Percentiles rank a stretch among this genome's conserved stretches.
Evolutionary conservation across 169 alveolate genomes (phyloP).

Genomic region (Besnoitia besnoiti): DNA sequence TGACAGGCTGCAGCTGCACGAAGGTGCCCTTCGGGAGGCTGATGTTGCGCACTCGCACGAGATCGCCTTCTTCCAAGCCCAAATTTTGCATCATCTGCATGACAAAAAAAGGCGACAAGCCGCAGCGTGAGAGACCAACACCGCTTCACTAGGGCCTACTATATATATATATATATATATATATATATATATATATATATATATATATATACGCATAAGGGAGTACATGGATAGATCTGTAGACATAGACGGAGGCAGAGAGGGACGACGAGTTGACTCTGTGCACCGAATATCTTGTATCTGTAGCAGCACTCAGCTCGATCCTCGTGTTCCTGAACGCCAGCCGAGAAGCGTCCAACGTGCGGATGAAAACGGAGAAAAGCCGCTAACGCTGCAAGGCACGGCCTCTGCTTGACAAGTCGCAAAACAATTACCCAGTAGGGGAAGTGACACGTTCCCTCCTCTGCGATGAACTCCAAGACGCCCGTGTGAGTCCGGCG

Average conservation of each 20-base stretch:
- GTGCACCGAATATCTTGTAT: too few species aligned
- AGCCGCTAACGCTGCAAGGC: too few species aligned
- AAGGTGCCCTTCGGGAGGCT: slow-evolving; percentile 87
- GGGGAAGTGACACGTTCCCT: slow-evolving; percentile 90
- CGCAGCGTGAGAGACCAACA: not conserved
- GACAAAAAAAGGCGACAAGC: not conserved
- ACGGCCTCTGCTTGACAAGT: too few species aligned
- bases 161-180: too few species aligned
- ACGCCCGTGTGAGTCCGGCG: slow-evolving; percentile 90
- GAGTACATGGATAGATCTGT: too few species aligned
- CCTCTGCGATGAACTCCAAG: slow-evolving; percentile 91
- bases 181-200: not conserved
- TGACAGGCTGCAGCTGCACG: slow-evolving; percentile 89
- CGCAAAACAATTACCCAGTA: slow-evolving; percentile 82
- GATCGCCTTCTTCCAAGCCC: slow-evolving; percentile 83
- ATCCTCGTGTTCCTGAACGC: too few species aligned
- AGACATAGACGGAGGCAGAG: too few species aligned
- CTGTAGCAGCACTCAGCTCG: too few species aligned
- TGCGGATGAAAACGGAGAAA: too few species aligned
- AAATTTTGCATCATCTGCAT: slow-evolving; percentile 86
- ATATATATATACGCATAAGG: too few species aligned
- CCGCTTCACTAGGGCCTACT: not conserved
- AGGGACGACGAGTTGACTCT: too few species aligned
- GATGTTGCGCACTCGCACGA: slow-evolving; percentile 82
- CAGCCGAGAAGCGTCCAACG: too few species aligned